Base-by-base conservation (phyloP, 306 rosid genomes). In the Gillenia trifoliata region DNA sequence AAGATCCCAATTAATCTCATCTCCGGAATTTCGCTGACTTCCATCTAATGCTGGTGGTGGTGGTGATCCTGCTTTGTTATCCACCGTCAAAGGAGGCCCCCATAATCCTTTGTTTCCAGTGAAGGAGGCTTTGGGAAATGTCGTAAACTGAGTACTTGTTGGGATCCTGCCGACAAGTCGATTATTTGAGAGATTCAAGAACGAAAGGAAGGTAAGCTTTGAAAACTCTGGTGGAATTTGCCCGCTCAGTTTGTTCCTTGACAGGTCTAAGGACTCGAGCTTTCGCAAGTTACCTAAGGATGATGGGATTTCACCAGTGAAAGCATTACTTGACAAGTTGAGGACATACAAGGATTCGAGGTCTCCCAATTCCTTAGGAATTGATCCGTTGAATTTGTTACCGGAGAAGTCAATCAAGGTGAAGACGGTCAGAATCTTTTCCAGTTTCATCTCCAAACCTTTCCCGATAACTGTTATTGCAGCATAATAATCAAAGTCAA, bases 131-230 rank as follows among this genome's bases (percentile, higher is more conserved):
- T 36, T 26, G 20, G 62, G 16, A 57, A 87, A 87, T 49, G 87
- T 31, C 16, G 69, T 15, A 49, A 49, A 49, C 9, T 87, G 91
- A n/a, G 80, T 79, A 2, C 80, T 73, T 1, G 45, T 26, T 0
- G 88, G 88, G 23, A 87, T 87, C 50, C 0, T 64, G 2, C 90
- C 88, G 6, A 10, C 81, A 4, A 86, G 29, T 2, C 26, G 72
- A 52, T 86, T 86, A 19, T 43, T 1, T 0, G 87, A 83, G n/a
- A n/a, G n/a, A n/a, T n/a, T n/a, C n/a, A n/a, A n/a, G n/a, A n/a
- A n/a, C n/a, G n/a, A n/a, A n/a, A n/a, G n/a, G n/a, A n/a, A n/a
- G n/a, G n/a, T n/a, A n/a, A n/a, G n/a, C n/a, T n/a, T n/a, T n/a
- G n/a, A n/a, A n/a, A n/a, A n/a, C n/a, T n/a, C n/a, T n/a, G n/a